Base-by-base conservation (phyloP, 1,284 basidiomycete species). In the Ustilago xerochloae region DNA sequence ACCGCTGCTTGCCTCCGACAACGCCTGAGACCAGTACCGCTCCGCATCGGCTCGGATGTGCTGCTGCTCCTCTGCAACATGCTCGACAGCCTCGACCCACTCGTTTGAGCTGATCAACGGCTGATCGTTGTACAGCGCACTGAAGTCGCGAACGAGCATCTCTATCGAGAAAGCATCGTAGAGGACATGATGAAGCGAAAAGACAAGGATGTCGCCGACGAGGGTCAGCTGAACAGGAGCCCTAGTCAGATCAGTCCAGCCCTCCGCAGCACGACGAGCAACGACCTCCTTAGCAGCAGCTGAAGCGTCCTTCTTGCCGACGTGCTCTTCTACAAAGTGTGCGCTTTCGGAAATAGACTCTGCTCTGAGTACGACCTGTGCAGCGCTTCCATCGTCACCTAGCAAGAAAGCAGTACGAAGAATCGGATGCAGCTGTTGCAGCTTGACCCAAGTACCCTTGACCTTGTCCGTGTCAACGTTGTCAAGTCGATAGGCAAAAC, bases 141-240 rank as follows among this genome's bases (percentile, higher is more conserved):
- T 59, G 22, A 81, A 67, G 51, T 83, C 81, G n/a, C 55, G 41
- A 16, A 77, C 53, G 9, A 83, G 45, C 55, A 81, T 48, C 18
- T 71, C 69, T 53, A 83, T 67, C 28, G 79, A 77, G 49, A 69
- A 75, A 7, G 79, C 78, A 41, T 83, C 82, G 61, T 83, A 84
- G 20, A 84, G 71, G 9, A 75, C 64, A 26, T 84, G 82, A 58
- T 79, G 72, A 15, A 84, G 59, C 32, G 72, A 74, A 22, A 83
- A 69, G 18, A 84, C 57, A 4, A 82, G 30, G 16, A 62, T 49
- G 18, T 71, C 63, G 1, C 61, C 58, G 2, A 73, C 72, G 10
- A 70, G 33, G 5, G 63, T 63, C n/a, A 75, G 57, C 53, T 63
- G 47, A 3, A 70, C 56, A 1, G 66, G 67, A 13, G 72, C 66